Percentiles rank a stretch among this genome's conserved stretches.
These are phyloP conservation scores for Kokia cookei DNA, from an alignment of 441 rosid species.

Conservation along the genomic window DNA sequence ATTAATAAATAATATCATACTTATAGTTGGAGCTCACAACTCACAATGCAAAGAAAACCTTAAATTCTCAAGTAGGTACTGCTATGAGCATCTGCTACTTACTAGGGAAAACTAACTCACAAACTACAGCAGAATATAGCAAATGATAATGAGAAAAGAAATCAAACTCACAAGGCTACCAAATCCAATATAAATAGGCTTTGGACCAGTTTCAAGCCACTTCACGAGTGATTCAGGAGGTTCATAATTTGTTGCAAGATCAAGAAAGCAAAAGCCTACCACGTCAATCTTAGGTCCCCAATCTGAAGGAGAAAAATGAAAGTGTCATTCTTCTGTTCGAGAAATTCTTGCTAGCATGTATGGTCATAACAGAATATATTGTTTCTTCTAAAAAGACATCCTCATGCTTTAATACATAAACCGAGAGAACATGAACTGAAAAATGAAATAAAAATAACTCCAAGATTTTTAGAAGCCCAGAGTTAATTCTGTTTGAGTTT, in stretches of 20 bases:
- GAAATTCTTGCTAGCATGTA: background rate
- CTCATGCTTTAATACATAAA: background rate
- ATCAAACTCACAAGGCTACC: constrained; percentile 86
- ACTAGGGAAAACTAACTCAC: constrained; percentile 6
- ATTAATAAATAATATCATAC: background rate
- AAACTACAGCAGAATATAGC: background rate
- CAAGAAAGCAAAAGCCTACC: constrained; percentile 98
- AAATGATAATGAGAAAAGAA: background rate
- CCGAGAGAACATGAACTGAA: background rate
- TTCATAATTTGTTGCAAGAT: constrained; percentile 93
- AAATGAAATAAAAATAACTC: background rate
- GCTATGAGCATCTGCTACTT: background rate
- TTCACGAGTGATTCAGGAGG: constrained; percentile 82
- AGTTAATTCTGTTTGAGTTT: background rate
- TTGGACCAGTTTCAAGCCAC: constrained; percentile 89
- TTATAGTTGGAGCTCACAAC: background rate
- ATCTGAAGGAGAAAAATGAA: constrained; percentile 39
- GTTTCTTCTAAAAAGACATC: background rate
- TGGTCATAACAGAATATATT: background rate
- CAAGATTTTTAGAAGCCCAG: background rate
- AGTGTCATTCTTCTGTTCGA: constrained; percentile 16
- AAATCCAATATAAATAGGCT: constrained; percentile 94
- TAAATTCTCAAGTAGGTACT: background rate
- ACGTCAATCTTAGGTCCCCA: constrained; percentile 98
- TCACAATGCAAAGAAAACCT: background rate